Evolutionary conservation across 495 filamentous ascomycete species (phyloP), one percentile per base, ranked within the genome.

Genomic region (Talaromyces proteolyticus): DNA sequence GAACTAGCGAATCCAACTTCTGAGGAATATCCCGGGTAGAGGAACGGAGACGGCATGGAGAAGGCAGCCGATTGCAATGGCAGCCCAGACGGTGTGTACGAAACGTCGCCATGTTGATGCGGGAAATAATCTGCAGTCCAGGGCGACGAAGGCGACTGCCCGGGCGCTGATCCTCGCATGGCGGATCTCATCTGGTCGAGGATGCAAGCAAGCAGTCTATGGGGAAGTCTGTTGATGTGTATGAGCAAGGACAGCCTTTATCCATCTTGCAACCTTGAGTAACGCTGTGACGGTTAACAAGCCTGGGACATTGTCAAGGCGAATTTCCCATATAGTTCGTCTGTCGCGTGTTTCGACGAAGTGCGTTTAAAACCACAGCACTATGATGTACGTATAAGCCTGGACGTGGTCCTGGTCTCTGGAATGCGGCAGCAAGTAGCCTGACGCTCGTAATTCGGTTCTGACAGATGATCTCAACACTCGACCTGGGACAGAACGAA

Each of bases 141-240:
- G 29, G 74, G 69, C 11, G 69, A 74, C 23, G 66, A 67, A 47
- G 72, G 71, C 48, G 74, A 71, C 52, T 56, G 62, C 53, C 69
- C 36, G 26, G 57, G 46, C 3, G 60, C 50, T 54, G 72, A 60
- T 49, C 70, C 66, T 51, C 68, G 72, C 72, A 78, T 77, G 49
- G 56, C 56, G 56, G 57, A 61, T 60, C 58, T 59, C 36, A 45
- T 52, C 11, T 50, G n/a, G 25, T 42, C 2, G 40, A 2, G 20
- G 29, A 34, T 8, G 25, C 5, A 12, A 29, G 25, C 12, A 14
- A 10, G 29, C 14, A 10, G 29, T 34, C 8, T 8, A 39, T 20
- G 29, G 24, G 16, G 20, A 11, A 17, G 38, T 11, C 17, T 3
- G 17, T 37, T 10, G 6, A 39, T 39, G 7, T 49, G 21, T 40